A percentile compares a stretch with the other conserved stretches of the same genome.
phyloP scores from a whole-genome alignment of 1,284 basidiomycete species.

The Leccinum proliferum region DNA sequence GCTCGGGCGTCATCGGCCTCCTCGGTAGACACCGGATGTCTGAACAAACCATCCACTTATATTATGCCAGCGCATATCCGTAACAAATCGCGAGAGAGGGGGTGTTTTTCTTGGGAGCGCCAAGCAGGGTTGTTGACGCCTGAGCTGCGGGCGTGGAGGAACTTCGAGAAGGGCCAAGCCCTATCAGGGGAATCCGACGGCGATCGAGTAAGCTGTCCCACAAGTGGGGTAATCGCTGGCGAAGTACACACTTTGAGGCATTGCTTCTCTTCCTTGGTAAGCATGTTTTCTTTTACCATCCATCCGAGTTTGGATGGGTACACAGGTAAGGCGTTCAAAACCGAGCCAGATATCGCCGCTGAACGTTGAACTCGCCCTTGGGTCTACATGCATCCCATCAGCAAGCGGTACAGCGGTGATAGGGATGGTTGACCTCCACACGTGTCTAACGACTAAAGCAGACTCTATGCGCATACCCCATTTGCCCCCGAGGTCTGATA shows the following conservation, averaged over 20 bases:
- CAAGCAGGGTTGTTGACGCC: neutral
- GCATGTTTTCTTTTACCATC: conserved; percentile 82
- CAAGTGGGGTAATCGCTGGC: conserved; percentile 12
- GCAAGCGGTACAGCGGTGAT: conserved; percentile 2
- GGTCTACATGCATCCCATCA: conserved; percentile 40
- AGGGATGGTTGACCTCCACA: conserved; percentile 43
- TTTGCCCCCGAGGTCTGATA: conserved; percentile 68
- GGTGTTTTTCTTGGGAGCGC: neutral
- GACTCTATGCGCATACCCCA: conserved; percentile 93
- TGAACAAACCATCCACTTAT: neutral
- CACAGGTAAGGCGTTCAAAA: conserved; percentile 86
- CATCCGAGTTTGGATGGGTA: conserved; percentile 92
- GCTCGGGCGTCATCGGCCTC: neutral
- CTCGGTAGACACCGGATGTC: neutral
- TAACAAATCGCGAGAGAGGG: neutral
- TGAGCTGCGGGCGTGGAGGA: neutral
- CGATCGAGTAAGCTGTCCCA: conserved; percentile 3
- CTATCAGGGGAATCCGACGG: neutral
- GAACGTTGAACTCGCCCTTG: conserved; percentile 64
- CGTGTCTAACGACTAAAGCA: conserved; percentile 63
- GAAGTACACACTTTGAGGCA: conserved; percentile 72
- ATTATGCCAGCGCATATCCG: neutral
- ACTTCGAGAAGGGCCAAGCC: neutral
- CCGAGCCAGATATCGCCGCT: conserved; percentile 75
- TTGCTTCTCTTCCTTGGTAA: conserved; percentile 80